These are phyloP conservation scores for Alternaria sp. DNA, from an alignment of 2,329 filamentous ascomycete species.

Conservation along the genomic window DNA sequence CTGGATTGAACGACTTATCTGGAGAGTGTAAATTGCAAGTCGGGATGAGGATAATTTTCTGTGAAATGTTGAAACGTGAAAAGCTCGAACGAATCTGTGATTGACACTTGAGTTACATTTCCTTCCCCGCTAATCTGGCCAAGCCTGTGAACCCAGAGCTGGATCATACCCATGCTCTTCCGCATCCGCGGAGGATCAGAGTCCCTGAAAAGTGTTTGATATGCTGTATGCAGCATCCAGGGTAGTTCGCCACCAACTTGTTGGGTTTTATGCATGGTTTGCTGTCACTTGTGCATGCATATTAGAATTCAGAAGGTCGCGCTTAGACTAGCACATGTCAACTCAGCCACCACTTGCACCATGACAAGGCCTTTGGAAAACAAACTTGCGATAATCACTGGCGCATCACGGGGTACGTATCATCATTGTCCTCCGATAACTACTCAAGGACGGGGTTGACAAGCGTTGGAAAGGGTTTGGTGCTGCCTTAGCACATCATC, in stretches of 20 bases:
- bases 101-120: no score
- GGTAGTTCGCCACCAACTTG: not conserved
- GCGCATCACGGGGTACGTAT: conserved; percentile 73
- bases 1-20: no score
- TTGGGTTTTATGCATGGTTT: not conserved
- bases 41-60: no score
- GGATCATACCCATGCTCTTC: not conserved
- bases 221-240: not conserved
- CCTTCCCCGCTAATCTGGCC: not conserved
- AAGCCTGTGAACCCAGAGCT: not conserved
- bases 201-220: not conserved
- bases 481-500: conserved; percentile 68
- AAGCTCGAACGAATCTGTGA: no score
- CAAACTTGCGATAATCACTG: conserved; percentile 79
- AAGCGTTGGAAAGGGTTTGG: conserved; percentile 69
- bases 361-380: conserved; percentile 59
- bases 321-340: not conserved
- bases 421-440: not conserved
- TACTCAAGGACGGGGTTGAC: not conserved
- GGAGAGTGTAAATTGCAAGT: no score
- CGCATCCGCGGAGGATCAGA: not conserved
- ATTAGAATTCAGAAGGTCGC: not conserved
- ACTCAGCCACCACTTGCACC: not conserved
- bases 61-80: no score
- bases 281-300: not conserved